These are phyloP conservation scores for Xylariaceae sp. DNA, from an alignment of 2,329 filamentous ascomycete species.

Conservation along the genomic window DNA sequence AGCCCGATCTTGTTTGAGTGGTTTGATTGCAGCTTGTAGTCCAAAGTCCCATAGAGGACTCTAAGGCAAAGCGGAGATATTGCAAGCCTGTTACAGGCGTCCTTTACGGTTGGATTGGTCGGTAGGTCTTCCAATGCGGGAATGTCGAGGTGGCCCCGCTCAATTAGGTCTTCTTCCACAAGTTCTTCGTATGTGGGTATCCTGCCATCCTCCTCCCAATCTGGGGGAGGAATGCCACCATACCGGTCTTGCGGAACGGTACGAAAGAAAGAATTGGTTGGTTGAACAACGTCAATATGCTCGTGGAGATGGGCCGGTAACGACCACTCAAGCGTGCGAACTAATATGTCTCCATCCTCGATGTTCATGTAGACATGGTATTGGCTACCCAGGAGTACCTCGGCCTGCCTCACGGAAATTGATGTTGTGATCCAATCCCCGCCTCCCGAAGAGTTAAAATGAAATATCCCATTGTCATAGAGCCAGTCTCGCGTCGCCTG, in stretches of 20 bases:
- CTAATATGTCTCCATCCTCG: not conserved
- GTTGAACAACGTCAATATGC: conserved; percentile 49
- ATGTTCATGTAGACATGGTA: not conserved
- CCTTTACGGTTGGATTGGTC: not conserved
- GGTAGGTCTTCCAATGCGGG: not conserved
- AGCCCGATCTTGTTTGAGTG: not conserved
- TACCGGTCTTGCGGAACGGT: conserved; percentile 30
- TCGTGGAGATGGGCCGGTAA: conserved; percentile 39
- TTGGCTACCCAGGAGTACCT: not conserved
- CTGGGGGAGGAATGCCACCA: conserved; percentile 13
- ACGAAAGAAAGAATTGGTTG: conserved; percentile 47
- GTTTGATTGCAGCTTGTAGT: not conserved
- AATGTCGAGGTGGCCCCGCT: not conserved
- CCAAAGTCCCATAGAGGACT: not conserved
- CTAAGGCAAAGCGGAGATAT: not conserved
- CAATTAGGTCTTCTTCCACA: conserved; percentile 2
- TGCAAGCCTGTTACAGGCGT: not conserved
- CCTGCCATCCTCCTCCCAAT: conserved; percentile 1
- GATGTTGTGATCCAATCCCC: not conserved
- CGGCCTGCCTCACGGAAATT: not conserved
- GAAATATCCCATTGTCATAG: not conserved
- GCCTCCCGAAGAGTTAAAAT: not conserved
- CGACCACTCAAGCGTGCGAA: conserved; percentile 13
- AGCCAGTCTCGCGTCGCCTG: not conserved
- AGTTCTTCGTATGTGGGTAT: conserved; percentile 2